A percentile compares a stretch with the other conserved stretches of the same genome.
Conservation (phyloP, 306 rosid species). For the Quercus gilva region DNA sequence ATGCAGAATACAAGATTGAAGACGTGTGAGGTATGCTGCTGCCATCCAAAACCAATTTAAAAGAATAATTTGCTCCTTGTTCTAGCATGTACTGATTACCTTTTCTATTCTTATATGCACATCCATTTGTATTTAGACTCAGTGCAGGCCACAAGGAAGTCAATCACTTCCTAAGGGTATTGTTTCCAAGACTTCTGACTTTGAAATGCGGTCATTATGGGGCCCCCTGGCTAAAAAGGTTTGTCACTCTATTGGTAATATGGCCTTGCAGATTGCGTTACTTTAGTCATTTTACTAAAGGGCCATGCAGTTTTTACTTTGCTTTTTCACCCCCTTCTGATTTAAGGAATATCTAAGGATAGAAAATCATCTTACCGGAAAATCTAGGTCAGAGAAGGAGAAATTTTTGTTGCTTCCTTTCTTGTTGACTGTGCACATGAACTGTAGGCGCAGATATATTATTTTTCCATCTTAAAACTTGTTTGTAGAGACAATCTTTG, state of each 20-base stretch:
- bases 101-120: neutral
- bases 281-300: neutral
- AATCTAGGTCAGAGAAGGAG: too few relatives aligned
- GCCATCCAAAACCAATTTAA: neutral
- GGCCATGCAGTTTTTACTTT: neutral
- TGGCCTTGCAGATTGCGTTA: too few relatives aligned
- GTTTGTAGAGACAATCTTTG: too few relatives aligned
- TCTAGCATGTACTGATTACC: neutral
- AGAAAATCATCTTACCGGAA: too few relatives aligned
- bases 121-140: slow-evolving; percentile 5
- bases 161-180: slow-evolving; percentile 41
- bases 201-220: slow-evolving; percentile 40
- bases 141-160: slow-evolving; percentile 19
- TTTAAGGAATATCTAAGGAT: neutral
- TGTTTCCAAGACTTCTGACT: slow-evolving; percentile 35
- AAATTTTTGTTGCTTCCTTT: too few relatives aligned
- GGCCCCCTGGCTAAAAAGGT: slow-evolving; percentile 16
- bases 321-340: neutral
- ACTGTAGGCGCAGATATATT: too few relatives aligned
- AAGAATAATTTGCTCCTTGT: neutral
- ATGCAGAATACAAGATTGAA: slow-evolving; percentile 10
- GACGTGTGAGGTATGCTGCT: slow-evolving; percentile 24
- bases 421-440: too few relatives aligned
- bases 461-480: too few relatives aligned
- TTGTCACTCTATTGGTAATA: neutral